Evolutionary conservation across 164 flowering plant genomes (phyloP).

Genomic region (Magnolia kwangsiensis): DNA sequence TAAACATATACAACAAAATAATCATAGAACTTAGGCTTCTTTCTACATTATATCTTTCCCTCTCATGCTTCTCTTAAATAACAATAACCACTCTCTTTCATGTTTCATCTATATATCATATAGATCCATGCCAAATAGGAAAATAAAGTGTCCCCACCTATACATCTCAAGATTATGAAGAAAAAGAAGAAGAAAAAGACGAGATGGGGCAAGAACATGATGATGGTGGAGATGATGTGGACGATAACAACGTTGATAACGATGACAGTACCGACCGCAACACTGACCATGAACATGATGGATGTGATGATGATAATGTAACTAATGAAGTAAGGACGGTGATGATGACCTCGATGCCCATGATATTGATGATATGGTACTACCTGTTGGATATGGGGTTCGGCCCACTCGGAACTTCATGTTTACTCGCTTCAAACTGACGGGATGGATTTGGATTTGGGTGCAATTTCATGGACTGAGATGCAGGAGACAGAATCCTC

Average conservation of each 20-base stretch:
- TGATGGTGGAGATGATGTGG: background rate
- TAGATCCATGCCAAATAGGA: background rate
- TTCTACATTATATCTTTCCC: background rate
- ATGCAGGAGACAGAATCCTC: slow-evolving; percentile 24
- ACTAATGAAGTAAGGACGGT: background rate
- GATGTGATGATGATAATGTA: background rate
- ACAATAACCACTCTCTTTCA: background rate
- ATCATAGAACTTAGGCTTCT: background rate
- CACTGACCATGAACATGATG: background rate
- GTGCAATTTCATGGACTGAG: slow-evolving; percentile 16
- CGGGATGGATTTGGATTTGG: slow-evolving; percentile 5
- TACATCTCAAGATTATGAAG: background rate
- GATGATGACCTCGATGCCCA: background rate
- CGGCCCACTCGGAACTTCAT: slow-evolving; percentile 91
- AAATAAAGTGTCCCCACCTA: background rate
- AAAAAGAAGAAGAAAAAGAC: background rate
- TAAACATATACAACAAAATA: background rate
- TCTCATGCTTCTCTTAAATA: background rate
- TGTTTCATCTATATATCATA: background rate
- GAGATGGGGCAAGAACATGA: background rate
- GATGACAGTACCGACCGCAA: background rate
- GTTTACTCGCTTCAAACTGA: slow-evolving; percentile 49
- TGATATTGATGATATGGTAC: background rate
- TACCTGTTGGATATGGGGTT: slow-evolving; percentile 62
- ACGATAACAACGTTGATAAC: background rate